Conservation (phyloP, 805 yeast species). For the Candida oleophila region DNA sequence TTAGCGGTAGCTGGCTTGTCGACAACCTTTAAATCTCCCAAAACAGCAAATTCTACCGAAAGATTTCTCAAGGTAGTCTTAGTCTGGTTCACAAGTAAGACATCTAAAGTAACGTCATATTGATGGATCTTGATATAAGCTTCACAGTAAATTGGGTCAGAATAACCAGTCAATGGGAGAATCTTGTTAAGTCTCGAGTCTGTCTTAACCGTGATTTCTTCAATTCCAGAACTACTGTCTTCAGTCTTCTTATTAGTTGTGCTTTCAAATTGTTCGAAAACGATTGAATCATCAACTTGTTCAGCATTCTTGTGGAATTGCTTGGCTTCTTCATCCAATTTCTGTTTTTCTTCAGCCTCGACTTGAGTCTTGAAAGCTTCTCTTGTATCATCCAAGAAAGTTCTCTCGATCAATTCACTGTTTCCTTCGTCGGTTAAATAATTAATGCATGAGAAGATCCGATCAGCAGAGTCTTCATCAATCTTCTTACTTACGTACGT, state of each 20-base stretch:
- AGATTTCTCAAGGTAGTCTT: conserved; percentile 84
- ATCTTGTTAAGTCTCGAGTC: conserved; percentile 84
- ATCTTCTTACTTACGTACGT: conserved; percentile 66
- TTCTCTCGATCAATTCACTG: conserved; percentile 51
- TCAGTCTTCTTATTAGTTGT: conserved; percentile 21
- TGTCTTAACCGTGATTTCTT: conserved; percentile 47
- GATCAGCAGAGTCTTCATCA: conserved; percentile 96
- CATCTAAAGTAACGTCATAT: conserved; percentile 93
- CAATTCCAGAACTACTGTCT: conserved; percentile 14
- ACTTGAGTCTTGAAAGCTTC: conserved; percentile 78
- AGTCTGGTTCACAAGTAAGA: conserved; percentile 91
- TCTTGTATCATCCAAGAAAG: conserved; percentile 85
- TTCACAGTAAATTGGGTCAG: conserved; percentile 97
- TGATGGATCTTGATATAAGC: conserved; percentile 96
- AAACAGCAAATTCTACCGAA: conserved; percentile 91
- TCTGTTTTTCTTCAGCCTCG: conserved; percentile 55
- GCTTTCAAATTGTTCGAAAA: conserved; percentile 72
- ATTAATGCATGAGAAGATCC: conserved; percentile 84
- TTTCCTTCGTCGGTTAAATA: conserved; percentile 68
- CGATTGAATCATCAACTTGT: conserved; percentile 74
- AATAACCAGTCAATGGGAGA: conserved; percentile 94
- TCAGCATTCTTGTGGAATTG: conserved; percentile 63
- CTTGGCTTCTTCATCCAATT: conserved; percentile 54
- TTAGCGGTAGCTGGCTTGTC: conserved; percentile 89
- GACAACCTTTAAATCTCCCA: conserved; percentile 93